These are phyloP conservation scores for Coemansia sp. DNA, from an alignment of 192 early-diverging fungal species.

Conservation along the genomic window DNA sequence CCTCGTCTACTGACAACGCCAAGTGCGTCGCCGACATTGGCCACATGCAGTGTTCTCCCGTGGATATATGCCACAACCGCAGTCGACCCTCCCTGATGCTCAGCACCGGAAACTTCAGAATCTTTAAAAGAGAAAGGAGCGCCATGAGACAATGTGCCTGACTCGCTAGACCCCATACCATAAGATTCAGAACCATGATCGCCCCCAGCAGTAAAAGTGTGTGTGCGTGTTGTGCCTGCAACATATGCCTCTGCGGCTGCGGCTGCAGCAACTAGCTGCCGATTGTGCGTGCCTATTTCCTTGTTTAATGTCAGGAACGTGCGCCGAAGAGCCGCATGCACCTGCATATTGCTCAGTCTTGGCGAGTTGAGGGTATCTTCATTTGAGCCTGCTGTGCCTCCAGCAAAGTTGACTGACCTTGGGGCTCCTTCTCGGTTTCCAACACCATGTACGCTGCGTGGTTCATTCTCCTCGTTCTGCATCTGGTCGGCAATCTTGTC, in stretches of 20 bases:
- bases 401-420: slow-evolving; percentile 49
- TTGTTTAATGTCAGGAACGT: slow-evolving; percentile 83
- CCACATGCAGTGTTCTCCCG: slow-evolving; percentile 76
- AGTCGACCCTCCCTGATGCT: slow-evolving; percentile 69
- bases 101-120: slow-evolving; percentile 30
- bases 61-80: slow-evolving; percentile 80
- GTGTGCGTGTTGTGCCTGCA: slow-evolving; percentile 31
- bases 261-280: slow-evolving; percentile 47
- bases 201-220: slow-evolving; percentile 6
- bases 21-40: slow-evolving; percentile 84
- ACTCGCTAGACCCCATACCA: slow-evolving; percentile 18
- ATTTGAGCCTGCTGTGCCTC: neutral
- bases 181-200: slow-evolving; percentile 11
- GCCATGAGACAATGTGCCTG: slow-evolving; percentile 30
- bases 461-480: slow-evolving; percentile 31
- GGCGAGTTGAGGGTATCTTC: slow-evolving; percentile 17
- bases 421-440: slow-evolving; percentile 12
- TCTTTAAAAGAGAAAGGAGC: slow-evolving; percentile 24
- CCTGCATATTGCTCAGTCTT: slow-evolving; percentile 39
- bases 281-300: slow-evolving; percentile 67
- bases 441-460: slow-evolving; percentile 2
- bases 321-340: slow-evolving; percentile 70
- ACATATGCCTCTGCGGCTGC: slow-evolving; percentile 43
- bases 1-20: slow-evolving; percentile 79
- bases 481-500: slow-evolving; percentile 61